phyloP scores from a whole-genome alignment of 1,284 basidiomycete species.

The Rhodotorula sp. region DNA sequence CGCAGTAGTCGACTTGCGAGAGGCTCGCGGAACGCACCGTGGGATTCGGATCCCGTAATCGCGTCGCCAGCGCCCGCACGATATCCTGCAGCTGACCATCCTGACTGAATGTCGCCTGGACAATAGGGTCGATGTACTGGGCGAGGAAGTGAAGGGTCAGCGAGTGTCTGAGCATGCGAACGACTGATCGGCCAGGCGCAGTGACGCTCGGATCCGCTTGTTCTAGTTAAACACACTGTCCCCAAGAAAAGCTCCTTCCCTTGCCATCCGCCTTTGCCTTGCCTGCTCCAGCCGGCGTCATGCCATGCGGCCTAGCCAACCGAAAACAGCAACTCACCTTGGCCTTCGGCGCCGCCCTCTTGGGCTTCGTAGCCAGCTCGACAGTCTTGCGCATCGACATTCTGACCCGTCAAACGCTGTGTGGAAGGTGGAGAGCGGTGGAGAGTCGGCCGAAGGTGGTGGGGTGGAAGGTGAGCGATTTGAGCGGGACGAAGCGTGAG shows the following conservation, averaged over 20 bases:
- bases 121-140: conserved; percentile 73
- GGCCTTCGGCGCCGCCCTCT: conserved; percentile 84
- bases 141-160: background rate
- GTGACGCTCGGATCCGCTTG: too few species aligned
- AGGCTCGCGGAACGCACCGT: conserved; percentile 60
- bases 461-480: background rate
- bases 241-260: too few species aligned
- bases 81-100: conserved; percentile 90
- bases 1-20: background rate
- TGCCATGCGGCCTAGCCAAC: too few species aligned
- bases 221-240: too few species aligned
- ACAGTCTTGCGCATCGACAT: conserved; percentile 29
- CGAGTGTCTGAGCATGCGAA: background rate
- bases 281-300: too few species aligned
- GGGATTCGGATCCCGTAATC: conserved; percentile 84
- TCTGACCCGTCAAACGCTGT: background rate
- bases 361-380: conserved; percentile 66
- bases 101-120: conserved; percentile 88
- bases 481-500: background rate
- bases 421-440: background rate
- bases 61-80: conserved; percentile 75
- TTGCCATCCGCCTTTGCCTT: too few species aligned
- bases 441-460: background rate
- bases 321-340: conserved; percentile 60
- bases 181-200: too few species aligned